phyloP scores from a whole-genome alignment of 257 asterid species.

The Capsicum chinense region DNA sequence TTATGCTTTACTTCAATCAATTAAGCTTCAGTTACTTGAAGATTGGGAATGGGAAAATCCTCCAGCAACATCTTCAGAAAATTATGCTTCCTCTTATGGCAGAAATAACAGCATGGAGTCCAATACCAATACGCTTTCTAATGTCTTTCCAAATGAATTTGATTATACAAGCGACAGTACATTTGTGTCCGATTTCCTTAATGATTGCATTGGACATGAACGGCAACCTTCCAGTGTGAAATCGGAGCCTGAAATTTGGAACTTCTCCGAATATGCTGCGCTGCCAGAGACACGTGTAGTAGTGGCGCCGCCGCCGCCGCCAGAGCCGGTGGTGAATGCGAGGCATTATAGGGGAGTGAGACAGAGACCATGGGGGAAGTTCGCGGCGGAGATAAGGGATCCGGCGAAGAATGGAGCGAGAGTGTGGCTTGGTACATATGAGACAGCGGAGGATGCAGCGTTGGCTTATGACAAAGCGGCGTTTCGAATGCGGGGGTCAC shows the following conservation, averaged over 20 bases:
- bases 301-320: not conserved
- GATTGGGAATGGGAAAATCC: conserved; percentile 33
- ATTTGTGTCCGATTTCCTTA: not conserved
- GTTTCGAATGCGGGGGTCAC: conserved; percentile 52
- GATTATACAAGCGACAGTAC: not conserved
- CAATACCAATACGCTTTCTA: not conserved
- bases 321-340: not conserved
- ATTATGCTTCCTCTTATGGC: not conserved
- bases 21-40: conserved; percentile 39
- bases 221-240: conserved; percentile 9
- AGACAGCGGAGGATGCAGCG: conserved; percentile 56
- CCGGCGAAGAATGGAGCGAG: conserved; percentile 53
- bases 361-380: conserved; percentile 55
- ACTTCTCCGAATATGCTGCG: not conserved
- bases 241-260: conserved; percentile 28
- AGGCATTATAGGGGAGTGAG: conserved; percentile 52
- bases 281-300: not conserved
- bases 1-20: conserved; percentile 41
- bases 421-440: conserved; percentile 52
- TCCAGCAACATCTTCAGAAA: conserved; percentile 18
- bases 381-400: conserved; percentile 57
- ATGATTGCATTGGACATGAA: not conserved
- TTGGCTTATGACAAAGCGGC: conserved; percentile 53
- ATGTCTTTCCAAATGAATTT: not conserved
- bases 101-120: conserved; percentile 17